phyloP scores from a whole-genome alignment of 306 rosid genomes.

The Datisca glomerata region DNA sequence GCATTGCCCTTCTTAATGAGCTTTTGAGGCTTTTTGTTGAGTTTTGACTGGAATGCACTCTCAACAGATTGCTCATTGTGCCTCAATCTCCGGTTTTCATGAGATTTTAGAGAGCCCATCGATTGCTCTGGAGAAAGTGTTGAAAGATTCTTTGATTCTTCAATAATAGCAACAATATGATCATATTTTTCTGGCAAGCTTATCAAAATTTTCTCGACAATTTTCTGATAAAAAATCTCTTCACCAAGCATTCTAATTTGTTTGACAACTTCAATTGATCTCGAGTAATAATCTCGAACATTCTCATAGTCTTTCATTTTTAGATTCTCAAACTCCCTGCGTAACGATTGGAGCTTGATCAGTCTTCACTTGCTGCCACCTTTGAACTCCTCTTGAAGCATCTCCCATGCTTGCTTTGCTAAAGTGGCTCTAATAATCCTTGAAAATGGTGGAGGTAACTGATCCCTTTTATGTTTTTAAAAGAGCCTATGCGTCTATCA shows the following conservation, averaged over 20 bases:
- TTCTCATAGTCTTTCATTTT: conserved; percentile 2
- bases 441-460: too few species aligned
- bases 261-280: neutral
- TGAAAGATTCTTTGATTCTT: neutral
- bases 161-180: neutral
- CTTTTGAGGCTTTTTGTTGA: neutral
- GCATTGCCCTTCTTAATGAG: too few species aligned
- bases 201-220: neutral
- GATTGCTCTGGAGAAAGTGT: neutral
- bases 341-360: neutral
- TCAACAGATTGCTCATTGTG: neutral
- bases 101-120: conserved; percentile 1
- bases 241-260: conserved; percentile 8
- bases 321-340: too few species aligned
- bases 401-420: conserved; percentile 3
- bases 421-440: neutral
- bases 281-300: neutral
- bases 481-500: conserved; percentile 2
- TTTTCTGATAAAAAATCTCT: neutral
- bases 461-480: too few species aligned
- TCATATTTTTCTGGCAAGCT: neutral
- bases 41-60: neutral
- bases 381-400: conserved; percentile 2
- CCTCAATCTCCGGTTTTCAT: neutral
- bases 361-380: neutral